A percentile compares a stretch with the other conserved stretches of the same genome.
Evolutionary conservation across 2,329 filamentous ascomycete species (phyloP).

Genomic region (Penicillium frequentans): DNA sequence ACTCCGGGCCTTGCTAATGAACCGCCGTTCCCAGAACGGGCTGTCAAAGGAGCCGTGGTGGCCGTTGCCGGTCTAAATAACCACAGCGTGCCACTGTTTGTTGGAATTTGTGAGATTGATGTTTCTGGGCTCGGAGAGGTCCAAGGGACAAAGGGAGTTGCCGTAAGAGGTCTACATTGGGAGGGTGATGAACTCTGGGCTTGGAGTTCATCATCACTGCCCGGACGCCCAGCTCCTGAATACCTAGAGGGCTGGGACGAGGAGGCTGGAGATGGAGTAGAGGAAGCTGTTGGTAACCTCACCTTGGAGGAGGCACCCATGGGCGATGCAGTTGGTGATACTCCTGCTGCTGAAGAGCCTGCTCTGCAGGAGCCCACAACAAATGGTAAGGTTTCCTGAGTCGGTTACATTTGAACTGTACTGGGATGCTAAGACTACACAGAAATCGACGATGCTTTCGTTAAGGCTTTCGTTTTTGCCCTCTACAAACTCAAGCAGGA

Average conservation of each 20-base stretch:
- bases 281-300: constrained; percentile 45
- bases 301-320: constrained; percentile 19
- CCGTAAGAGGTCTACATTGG: constrained; percentile 67
- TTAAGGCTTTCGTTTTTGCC: constrained; percentile 64
- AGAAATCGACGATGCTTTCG: constrained; percentile 68
- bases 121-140: constrained; percentile 56
- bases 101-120: constrained; percentile 66
- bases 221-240: constrained; percentile 55
- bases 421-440: constrained; percentile 12
- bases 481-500: constrained; percentile 60
- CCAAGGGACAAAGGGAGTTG: constrained; percentile 63
- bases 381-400: constrained; percentile 46
- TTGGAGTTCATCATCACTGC: constrained; percentile 57
- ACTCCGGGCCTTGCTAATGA: constrained; percentile 65
- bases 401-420: not conserved
- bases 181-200: constrained; percentile 68
- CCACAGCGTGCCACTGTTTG: constrained; percentile 62
- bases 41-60: constrained; percentile 62
- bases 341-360: constrained; percentile 34
- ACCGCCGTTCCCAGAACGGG: constrained; percentile 61
- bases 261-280: constrained; percentile 39
- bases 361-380: constrained; percentile 55
- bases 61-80: constrained; percentile 61
- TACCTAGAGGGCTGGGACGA: constrained; percentile 54
- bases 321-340: constrained; percentile 12